These are phyloP conservation scores for Epichloe gansuensis DNA, from an alignment of 2,329 filamentous ascomycete genomes.

Conservation along the genomic window DNA sequence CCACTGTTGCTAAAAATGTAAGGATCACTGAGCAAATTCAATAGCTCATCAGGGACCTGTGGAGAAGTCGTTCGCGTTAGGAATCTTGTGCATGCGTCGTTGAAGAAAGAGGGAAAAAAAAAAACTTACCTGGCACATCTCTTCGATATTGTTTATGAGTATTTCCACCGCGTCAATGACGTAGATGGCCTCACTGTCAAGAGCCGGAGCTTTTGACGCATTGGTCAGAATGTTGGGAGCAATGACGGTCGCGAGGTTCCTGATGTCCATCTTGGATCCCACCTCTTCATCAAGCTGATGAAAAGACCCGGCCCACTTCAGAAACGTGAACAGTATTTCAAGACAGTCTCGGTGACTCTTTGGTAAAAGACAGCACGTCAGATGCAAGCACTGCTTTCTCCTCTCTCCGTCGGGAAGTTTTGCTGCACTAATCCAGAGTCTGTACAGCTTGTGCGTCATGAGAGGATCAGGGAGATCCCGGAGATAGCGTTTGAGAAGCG, in stretches of 20 bases:
- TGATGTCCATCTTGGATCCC: slow-evolving; percentile 97
- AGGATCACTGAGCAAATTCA: slow-evolving; percentile 73
- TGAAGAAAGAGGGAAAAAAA: neutral
- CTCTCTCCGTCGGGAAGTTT: slow-evolving; percentile 74
- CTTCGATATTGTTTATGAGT: slow-evolving; percentile 84
- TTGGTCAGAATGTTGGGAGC: slow-evolving; percentile 87
- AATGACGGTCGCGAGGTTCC: slow-evolving; percentile 94
- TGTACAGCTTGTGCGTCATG: slow-evolving; percentile 88
- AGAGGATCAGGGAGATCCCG: slow-evolving; percentile 89
- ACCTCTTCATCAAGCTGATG: slow-evolving; percentile 94
- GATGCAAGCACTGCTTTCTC: slow-evolving; percentile 72
- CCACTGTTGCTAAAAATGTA: slow-evolving; percentile 67
- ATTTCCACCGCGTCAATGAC: slow-evolving; percentile 88
- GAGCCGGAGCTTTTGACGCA: slow-evolving; percentile 47
- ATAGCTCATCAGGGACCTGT: slow-evolving; percentile 85
- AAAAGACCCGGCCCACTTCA: slow-evolving; percentile 96
- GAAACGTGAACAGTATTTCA: slow-evolving; percentile 88
- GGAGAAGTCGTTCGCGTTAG: neutral
- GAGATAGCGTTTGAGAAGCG: slow-evolving; percentile 87
- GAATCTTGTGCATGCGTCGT: neutral
- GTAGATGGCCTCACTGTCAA: slow-evolving; percentile 80
- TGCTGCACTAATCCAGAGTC: slow-evolving; percentile 78
- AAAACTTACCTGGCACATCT: slow-evolving; percentile 85
- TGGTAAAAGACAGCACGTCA: slow-evolving; percentile 83
- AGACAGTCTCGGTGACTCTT: slow-evolving; percentile 88